Percentiles rank a stretch among this genome's conserved stretches.
phyloP scores from a whole-genome alignment of 2,329 filamentous ascomycete species.

The Coniochaeta sp. region DNA sequence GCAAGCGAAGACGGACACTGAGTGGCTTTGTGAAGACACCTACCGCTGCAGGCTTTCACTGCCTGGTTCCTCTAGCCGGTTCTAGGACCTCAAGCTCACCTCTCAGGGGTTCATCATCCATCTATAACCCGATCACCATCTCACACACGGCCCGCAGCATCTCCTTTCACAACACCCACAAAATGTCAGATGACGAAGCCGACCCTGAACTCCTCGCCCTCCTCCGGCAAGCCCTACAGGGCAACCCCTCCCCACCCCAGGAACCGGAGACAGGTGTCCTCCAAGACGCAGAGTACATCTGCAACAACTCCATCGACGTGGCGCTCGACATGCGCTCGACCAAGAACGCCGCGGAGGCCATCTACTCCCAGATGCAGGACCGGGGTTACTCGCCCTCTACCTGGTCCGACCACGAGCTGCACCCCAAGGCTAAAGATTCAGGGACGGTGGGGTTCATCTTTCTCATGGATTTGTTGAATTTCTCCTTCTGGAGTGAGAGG shows the following conservation, averaged over 20 bases:
- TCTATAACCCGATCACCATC: too few relatives aligned
- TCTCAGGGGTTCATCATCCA: too few relatives aligned
- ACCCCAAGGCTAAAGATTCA: conserved; percentile 77
- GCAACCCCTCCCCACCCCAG: conserved; percentile 44
- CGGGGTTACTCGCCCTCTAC: conserved; percentile 76
- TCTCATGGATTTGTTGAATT: conserved; percentile 94
- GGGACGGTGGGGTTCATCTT: conserved; percentile 87
- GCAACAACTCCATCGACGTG: conserved; percentile 89
- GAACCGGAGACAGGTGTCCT: conserved; percentile 77
- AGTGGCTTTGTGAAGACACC: too few relatives aligned
- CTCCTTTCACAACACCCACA: conserved; percentile 9
- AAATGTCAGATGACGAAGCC: conserved; percentile 86
- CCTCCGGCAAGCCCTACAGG: conserved; percentile 70
- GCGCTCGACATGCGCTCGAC: conserved; percentile 77
- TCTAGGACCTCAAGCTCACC: too few relatives aligned
- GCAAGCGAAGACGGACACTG: background rate
- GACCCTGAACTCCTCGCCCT: conserved; percentile 84
- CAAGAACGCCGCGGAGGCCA: conserved; percentile 72
- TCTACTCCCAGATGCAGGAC: conserved; percentile 76
- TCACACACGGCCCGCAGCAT: too few relatives aligned
- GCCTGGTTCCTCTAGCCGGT: too few relatives aligned
- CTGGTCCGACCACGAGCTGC: conserved; percentile 85
- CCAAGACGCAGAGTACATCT: conserved; percentile 76
- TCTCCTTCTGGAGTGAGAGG: conserved; percentile 86
- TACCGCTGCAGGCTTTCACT: too few relatives aligned